These are phyloP conservation scores for Fusarium compactum DNA, from an alignment of 2,329 filamentous ascomycete genomes.

Conservation along the genomic window DNA sequence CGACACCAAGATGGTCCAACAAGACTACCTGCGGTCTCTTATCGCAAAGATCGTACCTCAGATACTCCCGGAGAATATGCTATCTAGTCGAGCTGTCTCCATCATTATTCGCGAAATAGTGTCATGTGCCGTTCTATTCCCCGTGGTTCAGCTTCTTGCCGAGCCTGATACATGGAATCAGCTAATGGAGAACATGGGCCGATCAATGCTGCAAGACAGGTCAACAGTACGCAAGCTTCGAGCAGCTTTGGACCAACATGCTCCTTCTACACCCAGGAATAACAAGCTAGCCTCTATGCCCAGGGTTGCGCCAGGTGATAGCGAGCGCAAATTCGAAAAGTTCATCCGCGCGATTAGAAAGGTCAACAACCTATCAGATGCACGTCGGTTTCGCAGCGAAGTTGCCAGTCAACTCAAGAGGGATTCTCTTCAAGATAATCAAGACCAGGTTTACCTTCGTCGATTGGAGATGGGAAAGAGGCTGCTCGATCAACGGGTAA, in stretches of 20 bases:
- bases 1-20: slow-evolving; percentile 86
- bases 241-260: slow-evolving; percentile 93
- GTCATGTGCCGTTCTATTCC: slow-evolving; percentile 89
- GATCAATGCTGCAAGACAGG: slow-evolving; percentile 90
- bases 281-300: slow-evolving; percentile 78
- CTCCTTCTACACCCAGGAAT: slow-evolving; percentile 79
- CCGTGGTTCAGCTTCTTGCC: slow-evolving; percentile 81
- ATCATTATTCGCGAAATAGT: slow-evolving; percentile 89
- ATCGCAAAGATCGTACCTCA: slow-evolving; percentile 78
- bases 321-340: slow-evolving; percentile 91
- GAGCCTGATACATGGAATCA: slow-evolving; percentile 99
- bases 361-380: slow-evolving; percentile 91
- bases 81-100: slow-evolving; percentile 83
- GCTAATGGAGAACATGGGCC: slow-evolving; percentile 88
- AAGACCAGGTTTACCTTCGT: slow-evolving; percentile 88
- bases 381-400: slow-evolving; percentile 90
- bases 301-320: slow-evolving; percentile 82
- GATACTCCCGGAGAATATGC: slow-evolving; percentile 78
- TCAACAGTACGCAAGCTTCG: slow-evolving; percentile 94
- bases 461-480: slow-evolving; percentile 92
- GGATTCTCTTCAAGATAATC: slow-evolving; percentile 80
- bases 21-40: slow-evolving; percentile 87
- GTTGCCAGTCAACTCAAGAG: slow-evolving; percentile 91
- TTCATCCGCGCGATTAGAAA: slow-evolving; percentile 92
- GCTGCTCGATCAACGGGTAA: slow-evolving; percentile 89